Evolutionary conservation across 2,329 filamentous ascomycete genomes (phyloP), one percentile per base, ranked within the genome.

Genomic region (Teratosphaeria nubilosa): DNA sequence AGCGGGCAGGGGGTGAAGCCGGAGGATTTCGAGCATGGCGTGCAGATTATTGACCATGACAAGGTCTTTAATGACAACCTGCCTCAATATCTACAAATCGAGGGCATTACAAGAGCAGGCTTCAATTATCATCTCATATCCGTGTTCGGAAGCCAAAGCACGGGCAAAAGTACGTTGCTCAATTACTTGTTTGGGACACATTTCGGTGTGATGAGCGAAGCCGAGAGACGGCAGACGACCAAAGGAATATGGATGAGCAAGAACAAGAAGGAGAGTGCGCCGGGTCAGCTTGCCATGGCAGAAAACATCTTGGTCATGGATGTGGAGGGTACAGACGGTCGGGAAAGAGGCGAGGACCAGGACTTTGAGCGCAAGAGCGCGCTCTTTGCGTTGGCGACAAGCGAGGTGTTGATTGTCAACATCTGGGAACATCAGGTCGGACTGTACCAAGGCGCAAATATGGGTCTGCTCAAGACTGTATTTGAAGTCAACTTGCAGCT

Each of bases 231-330:
- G 62, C 94, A 99, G 80, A 99, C 94, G 0, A 99, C 94, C 51
- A 99, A 97, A 79, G 94, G 94, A 71, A 99, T 99, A 72, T 99
- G 94, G 94, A 87, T 99, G 87, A 95, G 91, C 64, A 95, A 96
- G 79, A 97, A 97, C 76, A 96, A 95, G 78, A 77, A 78, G 30
- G 73, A 75, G 56, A 73, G 75, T 51, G 72, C 70, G 9, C 51
- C 14, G 13, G 51, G 51, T n/a, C 80, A 81, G 65, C 58, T 63
- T 31, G 58, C 78, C 63, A 96, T 97, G 91, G 91, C 92, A 57
- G 90, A 96, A 69, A 99, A 99, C 74, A 96, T 99, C 68, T 79
- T 99, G 62, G 94, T 99, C 66, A 99, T 99, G 94, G 94, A 99
- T 71, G 94, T 99, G 51, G 94, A 99, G 75, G 94, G 94, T 65